Conservation (phyloP, 352 stramenopile genomes). For the Blastocystis hominis region DNA sequence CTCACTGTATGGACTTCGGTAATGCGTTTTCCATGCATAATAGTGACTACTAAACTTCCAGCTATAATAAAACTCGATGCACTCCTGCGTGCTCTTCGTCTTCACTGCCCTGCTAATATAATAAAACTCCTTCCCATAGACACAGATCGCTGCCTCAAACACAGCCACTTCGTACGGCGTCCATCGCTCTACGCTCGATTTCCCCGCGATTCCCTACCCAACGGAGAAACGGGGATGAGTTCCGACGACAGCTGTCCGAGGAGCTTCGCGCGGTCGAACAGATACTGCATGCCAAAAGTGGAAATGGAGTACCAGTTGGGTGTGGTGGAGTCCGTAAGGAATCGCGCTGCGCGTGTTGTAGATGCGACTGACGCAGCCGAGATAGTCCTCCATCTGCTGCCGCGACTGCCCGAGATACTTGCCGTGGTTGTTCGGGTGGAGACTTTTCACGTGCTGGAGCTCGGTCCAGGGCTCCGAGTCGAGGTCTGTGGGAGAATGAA, state of each 20-base stretch:
- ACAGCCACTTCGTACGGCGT: constrained; percentile 68
- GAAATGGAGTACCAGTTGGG: background rate
- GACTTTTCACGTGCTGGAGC: background rate
- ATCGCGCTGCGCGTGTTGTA: constrained; percentile 37
- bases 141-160: constrained; percentile 69
- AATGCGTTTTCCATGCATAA: constrained; percentile 68
- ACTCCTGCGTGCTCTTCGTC: constrained; percentile 69
- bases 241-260: constrained; percentile 15
- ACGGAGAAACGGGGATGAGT: background rate
- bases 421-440: background rate
- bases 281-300: background rate
- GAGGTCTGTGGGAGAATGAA: background rate
- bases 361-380: constrained; percentile 13
- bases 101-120: constrained; percentile 65
- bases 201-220: background rate
- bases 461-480: background rate
- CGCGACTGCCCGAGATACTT: background rate
- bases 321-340: constrained; percentile 21
- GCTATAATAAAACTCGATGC: constrained; percentile 77
- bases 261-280: background rate
- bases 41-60: constrained; percentile 76
- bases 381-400: constrained; percentile 44
- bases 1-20: constrained; percentile 20
- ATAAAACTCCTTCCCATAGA: constrained; percentile 72
- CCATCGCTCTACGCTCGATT: constrained; percentile 62